Base-by-base conservation (phyloP, 2,329 filamentous ascomycete species). In the Cercospora beticola region DNA sequence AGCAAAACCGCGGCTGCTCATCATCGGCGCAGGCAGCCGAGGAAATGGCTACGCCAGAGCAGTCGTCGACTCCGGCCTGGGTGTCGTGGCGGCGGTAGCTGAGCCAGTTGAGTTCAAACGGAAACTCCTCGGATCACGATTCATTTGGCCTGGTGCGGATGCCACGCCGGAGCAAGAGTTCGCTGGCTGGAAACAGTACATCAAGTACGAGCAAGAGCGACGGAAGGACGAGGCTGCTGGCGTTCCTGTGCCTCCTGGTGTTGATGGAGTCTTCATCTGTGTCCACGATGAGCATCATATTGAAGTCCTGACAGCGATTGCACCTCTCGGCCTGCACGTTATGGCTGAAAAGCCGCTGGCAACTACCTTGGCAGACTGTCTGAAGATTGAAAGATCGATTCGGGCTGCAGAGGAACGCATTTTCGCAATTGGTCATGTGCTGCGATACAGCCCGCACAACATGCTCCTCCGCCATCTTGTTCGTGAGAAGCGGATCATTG, bases 321-420 rank as follows among this genome's bases (percentile, higher is more conserved):
- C 91, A 1, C 87, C 87, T 12, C 81, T 83, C 77, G 86, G 84
- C 2, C 82, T 97, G 59, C 93, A 97, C 79, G 88, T 98, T 71
- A 92, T 97, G 85, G 96, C 93, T 78, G 95, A 99, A 84, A 99
- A 99, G 81, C 95, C 95, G 2, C 82, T 99, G 64, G 92, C 93
- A 0, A 93, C 92, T 23, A 90, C 87, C 0, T 82, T 98, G 30
- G 79, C 85, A 18, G 93, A 95, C 74, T 97, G 93, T 77, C 82
- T 97, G 40, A 84, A 83, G 54, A 94, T 97, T 75, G 76, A 77
- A 58, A 73, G 74, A 69, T 75, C 76, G 8, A 68, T 76, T 52
- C 65, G 64, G 77, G 43, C 66, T 18, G 56, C 71, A 26, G 71
- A 74, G 9, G 73, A 74, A 49, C 76, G 75, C 0, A 84, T 98